These are phyloP conservation scores for Vitis amurensis DNA, from an alignment of 164 flowering plant genomes.

Conservation along the genomic window DNA sequence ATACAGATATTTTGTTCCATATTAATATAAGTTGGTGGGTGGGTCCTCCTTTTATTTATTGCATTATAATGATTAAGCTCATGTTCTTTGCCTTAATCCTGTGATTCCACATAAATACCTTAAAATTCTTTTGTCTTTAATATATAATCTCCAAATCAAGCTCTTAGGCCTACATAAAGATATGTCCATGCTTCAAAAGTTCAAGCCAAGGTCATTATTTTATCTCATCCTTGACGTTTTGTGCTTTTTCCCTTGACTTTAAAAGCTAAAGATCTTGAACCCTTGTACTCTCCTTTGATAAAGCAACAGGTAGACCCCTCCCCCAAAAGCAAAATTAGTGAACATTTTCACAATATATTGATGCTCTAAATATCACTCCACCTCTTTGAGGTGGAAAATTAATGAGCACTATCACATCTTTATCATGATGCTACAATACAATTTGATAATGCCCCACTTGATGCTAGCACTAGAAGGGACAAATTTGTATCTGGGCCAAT, in stretches of 20 bases:
- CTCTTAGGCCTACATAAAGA: slow-evolving; percentile 2
- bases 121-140: neutral
- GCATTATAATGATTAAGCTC: neutral
- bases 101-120: neutral
- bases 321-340: too few relatives aligned
- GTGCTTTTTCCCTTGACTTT: neutral
- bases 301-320: neutral
- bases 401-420: neutral
- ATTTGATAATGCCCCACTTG: neutral
- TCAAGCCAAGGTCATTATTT: neutral
- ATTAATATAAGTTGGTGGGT: slow-evolving; percentile 10
- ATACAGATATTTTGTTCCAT: slow-evolving; percentile 5
- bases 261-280: neutral
- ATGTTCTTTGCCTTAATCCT: neutral
- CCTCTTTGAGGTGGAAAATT: neutral
- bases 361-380: neutral
- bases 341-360: too few relatives aligned
- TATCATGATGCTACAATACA: neutral
- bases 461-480: neutral
- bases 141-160: neutral
- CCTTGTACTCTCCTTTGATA: neutral
- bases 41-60: slow-evolving; percentile 6
- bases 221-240: neutral
- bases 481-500: neutral
- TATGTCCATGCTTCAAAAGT: neutral